Evolutionary conservation across 2,329 filamentous ascomycete species (phyloP).

Genomic region (Nigrospora oryzae): DNA sequence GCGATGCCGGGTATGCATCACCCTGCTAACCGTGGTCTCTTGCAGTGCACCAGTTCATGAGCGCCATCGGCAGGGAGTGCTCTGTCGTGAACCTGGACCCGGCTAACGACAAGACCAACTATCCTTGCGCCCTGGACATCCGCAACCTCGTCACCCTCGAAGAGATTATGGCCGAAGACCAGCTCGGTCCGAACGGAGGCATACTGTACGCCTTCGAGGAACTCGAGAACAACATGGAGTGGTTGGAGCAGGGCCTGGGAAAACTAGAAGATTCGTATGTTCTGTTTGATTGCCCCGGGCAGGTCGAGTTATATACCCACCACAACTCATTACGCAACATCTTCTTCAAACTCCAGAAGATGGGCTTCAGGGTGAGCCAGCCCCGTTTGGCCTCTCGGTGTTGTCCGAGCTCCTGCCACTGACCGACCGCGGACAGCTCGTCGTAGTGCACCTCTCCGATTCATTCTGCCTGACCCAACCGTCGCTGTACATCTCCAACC

Average conservation of each 20-base stretch:
- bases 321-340: slow-evolving; percentile 88
- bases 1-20: neutral
- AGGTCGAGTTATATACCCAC: slow-evolving; percentile 95
- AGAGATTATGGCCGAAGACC: slow-evolving; percentile 88
- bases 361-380: slow-evolving; percentile 74
- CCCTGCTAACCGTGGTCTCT: slow-evolving; percentile 3
- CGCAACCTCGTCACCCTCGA: slow-evolving; percentile 83
- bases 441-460: slow-evolving; percentile 88
- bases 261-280: slow-evolving; percentile 84
- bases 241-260: slow-evolving; percentile 75
- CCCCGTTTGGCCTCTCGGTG: too few species aligned
- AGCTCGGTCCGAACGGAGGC: slow-evolving; percentile 85
- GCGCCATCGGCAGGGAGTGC: slow-evolving; percentile 88
- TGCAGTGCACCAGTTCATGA: slow-evolving; percentile 90
- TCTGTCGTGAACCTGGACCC: slow-evolving; percentile 95
- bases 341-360: slow-evolving; percentile 81
- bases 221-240: slow-evolving; percentile 87
- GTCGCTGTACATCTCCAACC: slow-evolving; percentile 88
- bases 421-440: slow-evolving; percentile 53
- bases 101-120: slow-evolving; percentile 87
- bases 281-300: slow-evolving; percentile 91
- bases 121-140: slow-evolving; percentile 85
- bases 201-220: slow-evolving; percentile 92
- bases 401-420: neutral
- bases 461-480: slow-evolving; percentile 89